phyloP scores from a whole-genome alignment of 768 basidiomycete species.

The Phylloporus scabripes region DNA sequence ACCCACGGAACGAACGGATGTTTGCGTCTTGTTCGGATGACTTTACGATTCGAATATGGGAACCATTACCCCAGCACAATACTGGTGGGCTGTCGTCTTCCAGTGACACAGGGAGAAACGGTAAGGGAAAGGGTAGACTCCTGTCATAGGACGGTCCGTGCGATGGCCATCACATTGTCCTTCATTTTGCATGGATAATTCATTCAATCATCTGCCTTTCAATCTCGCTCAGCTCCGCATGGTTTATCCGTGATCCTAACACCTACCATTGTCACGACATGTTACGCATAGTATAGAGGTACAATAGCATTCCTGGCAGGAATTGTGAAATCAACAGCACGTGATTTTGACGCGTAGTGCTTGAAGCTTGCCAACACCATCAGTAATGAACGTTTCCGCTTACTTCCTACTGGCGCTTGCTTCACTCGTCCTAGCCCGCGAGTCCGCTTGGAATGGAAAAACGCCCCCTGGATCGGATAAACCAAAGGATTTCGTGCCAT shows the following conservation, averaged over 20 bases:
- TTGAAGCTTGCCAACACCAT: not conserved
- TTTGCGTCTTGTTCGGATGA: constrained; percentile 98
- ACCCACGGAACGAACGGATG: constrained; percentile 81
- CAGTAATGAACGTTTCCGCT: constrained; percentile 3
- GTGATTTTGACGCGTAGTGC: constrained; percentile 16
- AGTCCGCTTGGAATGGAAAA: constrained; percentile 69
- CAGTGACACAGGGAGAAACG: constrained; percentile 29
- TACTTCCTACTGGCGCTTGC: constrained; percentile 8
- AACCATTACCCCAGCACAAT: constrained; percentile 33
- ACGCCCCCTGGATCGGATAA: constrained; percentile 42
- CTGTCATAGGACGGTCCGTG: constrained; percentile 35
- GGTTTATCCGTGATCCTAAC: constrained; percentile 18
- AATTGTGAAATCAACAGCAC: constrained; percentile 19
- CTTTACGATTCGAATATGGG: constrained; percentile 86
- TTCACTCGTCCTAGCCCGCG: constrained; percentile 14
- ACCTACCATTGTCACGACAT: constrained; percentile 25
- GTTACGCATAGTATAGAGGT: constrained; percentile 30
- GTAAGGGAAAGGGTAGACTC: constrained; percentile 64
- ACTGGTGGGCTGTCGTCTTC: constrained; percentile 16
- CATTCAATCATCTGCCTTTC: constrained; percentile 26
- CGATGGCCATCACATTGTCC: not conserved
- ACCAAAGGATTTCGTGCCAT: constrained; percentile 52
- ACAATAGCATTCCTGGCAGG: constrained; percentile 26
- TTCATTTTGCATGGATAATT: constrained; percentile 26
- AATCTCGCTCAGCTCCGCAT: constrained; percentile 18